phyloP scores from a whole-genome alignment of 345 rosid genomes.

The Salix caprea region DNA sequence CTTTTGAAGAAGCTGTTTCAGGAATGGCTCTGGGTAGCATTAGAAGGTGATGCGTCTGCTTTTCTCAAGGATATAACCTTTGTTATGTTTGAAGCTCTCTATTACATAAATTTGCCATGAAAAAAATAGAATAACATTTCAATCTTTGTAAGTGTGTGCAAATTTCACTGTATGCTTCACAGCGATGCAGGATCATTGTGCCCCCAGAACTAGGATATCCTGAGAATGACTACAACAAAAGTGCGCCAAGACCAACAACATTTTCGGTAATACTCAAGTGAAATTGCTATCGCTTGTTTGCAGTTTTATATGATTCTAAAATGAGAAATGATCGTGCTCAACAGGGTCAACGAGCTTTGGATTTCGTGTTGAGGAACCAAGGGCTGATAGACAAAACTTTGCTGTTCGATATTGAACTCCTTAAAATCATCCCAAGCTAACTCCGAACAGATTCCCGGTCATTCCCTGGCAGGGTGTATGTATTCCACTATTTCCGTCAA shows the following conservation, averaged over 20 bases:
- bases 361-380: constrained; percentile 91
- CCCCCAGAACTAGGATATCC: constrained; percentile 98
- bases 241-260: constrained; percentile 78
- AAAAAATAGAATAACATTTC: not conserved
- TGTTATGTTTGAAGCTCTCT: constrained; percentile 2
- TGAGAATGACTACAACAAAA: constrained; percentile 73
- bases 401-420: constrained; percentile 88
- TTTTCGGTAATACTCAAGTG: constrained; percentile 59
- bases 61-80: constrained; percentile 4
- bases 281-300: not conserved
- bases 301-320: not conserved
- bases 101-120: not conserved
- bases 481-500: not conserved
- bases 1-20: constrained; percentile 86
- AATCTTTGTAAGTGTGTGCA: constrained; percentile 1
- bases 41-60: constrained; percentile 60
- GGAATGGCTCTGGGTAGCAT: constrained; percentile 89
- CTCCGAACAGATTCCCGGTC: constrained; percentile 13
- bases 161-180: constrained; percentile 33
- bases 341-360: constrained; percentile 94
- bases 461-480: not conserved
- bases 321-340: constrained; percentile 1
- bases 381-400: constrained; percentile 93
- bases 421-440: constrained; percentile 56
- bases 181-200: constrained; percentile 84